Conservation (phyloP, 2,329 filamentous ascomycete genomes). For the Paraphoma sp. region DNA sequence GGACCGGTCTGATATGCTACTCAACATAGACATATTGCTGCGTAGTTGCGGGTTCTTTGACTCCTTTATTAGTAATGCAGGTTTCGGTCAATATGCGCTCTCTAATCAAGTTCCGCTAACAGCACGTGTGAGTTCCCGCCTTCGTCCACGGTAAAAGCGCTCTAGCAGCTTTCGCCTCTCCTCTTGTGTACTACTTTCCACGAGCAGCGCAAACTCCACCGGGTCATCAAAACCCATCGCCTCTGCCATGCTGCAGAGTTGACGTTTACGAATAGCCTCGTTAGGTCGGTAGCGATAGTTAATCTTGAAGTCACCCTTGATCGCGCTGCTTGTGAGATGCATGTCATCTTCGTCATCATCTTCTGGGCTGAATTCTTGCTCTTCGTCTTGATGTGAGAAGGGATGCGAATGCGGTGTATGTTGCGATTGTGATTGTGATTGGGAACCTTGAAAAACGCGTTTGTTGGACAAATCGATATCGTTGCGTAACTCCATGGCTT, state of each 20-base stretch:
- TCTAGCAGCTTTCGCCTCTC: slow-evolving; percentile 80
- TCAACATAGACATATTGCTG: not conserved
- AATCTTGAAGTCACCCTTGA: slow-evolving; percentile 49
- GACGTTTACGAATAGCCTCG: slow-evolving; percentile 73
- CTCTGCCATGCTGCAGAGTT: slow-evolving; percentile 90
- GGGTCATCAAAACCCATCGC: slow-evolving; percentile 77
- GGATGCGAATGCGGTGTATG: slow-evolving; percentile 5
- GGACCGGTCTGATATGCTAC: too few relatives aligned
- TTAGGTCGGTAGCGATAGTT: slow-evolving; percentile 75
- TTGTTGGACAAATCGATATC: slow-evolving; percentile 59
- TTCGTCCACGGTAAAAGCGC: slow-evolving; percentile 75
- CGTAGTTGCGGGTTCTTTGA: not conserved
- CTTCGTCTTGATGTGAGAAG: slow-evolving; percentile 20
- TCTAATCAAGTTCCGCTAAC: not conserved
- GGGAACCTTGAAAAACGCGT: slow-evolving; percentile 63
- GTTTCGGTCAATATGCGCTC: not conserved
- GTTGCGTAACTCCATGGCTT: slow-evolving; percentile 69
- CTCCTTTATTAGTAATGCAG: too few relatives aligned
- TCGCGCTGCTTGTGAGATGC: slow-evolving; percentile 11
- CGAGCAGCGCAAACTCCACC: slow-evolving; percentile 85
- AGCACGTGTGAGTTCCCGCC: slow-evolving; percentile 50
- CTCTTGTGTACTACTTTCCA: slow-evolving; percentile 89
- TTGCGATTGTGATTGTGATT: slow-evolving; percentile 39
- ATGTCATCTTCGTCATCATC: slow-evolving; percentile 25
- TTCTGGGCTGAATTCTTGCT: slow-evolving; percentile 13